A percentile compares a stretch with the other conserved stretches of the same genome.
Evolutionary conservation across 768 basidiomycete species (phyloP).

Genomic region (Lactarius hengduanensis): DNA sequence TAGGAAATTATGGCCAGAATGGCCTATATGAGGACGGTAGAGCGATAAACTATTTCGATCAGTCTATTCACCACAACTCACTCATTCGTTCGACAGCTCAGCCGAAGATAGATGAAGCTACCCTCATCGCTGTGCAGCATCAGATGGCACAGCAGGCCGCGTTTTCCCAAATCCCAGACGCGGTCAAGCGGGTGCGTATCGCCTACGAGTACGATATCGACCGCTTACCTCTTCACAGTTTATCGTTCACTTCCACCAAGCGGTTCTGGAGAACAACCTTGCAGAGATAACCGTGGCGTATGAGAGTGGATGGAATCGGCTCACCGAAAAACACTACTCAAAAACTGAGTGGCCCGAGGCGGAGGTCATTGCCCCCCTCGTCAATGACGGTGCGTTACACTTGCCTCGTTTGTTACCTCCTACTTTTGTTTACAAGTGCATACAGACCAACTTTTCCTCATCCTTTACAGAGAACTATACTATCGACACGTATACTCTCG

Average conservation of each 20-base stretch:
- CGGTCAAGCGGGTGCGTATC: conserved; percentile 75
- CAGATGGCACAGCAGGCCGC: conserved; percentile 83
- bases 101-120: conserved; percentile 68
- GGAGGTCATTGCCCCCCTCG: conserved; percentile 90
- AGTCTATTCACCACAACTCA: background rate
- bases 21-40: conserved; percentile 67
- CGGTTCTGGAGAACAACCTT: conserved; percentile 88
- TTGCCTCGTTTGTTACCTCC: background rate
- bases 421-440: background rate
- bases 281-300: conserved; percentile 90
- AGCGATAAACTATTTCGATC: conserved; percentile 17
- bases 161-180: conserved; percentile 81
- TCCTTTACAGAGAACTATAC: conserved; percentile 96
- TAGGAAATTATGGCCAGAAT: conserved; percentile 67
- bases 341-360: conserved; percentile 98
- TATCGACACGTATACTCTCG: conserved; percentile 96
- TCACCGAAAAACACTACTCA: conserved; percentile 94
- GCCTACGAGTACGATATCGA: background rate
- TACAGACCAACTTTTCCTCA: conserved; percentile 89
- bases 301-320: conserved; percentile 95
- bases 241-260: conserved; percentile 92
- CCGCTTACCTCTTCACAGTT: conserved; percentile 55
- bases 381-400: conserved; percentile 73
- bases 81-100: conserved; percentile 37
- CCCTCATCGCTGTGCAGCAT: conserved; percentile 72